These are phyloP conservation scores for Pluteus cervinus DNA, from an alignment of 768 basidiomycete species.

Conservation along the genomic window DNA sequence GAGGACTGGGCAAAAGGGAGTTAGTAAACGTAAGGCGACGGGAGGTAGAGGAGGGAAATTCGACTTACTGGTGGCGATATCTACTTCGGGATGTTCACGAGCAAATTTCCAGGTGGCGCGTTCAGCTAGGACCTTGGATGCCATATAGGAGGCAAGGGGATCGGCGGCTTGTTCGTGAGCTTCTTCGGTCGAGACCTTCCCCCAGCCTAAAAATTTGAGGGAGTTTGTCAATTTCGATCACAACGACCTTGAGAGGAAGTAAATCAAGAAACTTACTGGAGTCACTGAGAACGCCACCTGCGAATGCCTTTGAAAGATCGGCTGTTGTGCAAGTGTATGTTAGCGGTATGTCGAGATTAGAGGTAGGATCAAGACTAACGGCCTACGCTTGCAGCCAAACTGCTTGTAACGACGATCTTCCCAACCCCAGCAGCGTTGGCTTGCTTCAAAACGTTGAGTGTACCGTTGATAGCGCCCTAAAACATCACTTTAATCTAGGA, in stretches of 20 bases:
- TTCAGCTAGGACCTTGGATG: constrained; percentile 36
- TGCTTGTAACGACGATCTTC: constrained; percentile 28
- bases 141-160: constrained; percentile 30
- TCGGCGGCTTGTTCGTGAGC: constrained; percentile 18
- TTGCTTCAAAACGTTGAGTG: constrained; percentile 34
- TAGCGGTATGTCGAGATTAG: too few relatives aligned
- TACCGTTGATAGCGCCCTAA: constrained; percentile 34
- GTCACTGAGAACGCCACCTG: constrained; percentile 17
- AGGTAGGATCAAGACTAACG: too few relatives aligned
- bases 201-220: constrained; percentile 24
- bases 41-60: constrained; percentile 1
- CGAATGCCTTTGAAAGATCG: constrained; percentile 15
- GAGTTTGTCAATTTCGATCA: not conserved
- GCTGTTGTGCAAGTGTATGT: too few relatives aligned
- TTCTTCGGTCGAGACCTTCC: constrained; percentile 23
- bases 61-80: constrained; percentile 33
- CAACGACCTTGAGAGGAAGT: too few relatives aligned
- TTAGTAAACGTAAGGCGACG: not conserved
- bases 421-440: constrained; percentile 29
- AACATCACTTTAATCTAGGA: not conserved
- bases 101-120: constrained; percentile 36
- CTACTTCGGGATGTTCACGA: constrained; percentile 28
- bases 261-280: constrained; percentile 12
- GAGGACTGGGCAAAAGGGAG: constrained; percentile 19
- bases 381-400: constrained; percentile 24